Evolutionary conservation across 2,329 filamentous ascomycete species (phyloP), one percentile per base, ranked within the genome.

Genomic region (Stagonosporopsis vannaccii): DNA sequence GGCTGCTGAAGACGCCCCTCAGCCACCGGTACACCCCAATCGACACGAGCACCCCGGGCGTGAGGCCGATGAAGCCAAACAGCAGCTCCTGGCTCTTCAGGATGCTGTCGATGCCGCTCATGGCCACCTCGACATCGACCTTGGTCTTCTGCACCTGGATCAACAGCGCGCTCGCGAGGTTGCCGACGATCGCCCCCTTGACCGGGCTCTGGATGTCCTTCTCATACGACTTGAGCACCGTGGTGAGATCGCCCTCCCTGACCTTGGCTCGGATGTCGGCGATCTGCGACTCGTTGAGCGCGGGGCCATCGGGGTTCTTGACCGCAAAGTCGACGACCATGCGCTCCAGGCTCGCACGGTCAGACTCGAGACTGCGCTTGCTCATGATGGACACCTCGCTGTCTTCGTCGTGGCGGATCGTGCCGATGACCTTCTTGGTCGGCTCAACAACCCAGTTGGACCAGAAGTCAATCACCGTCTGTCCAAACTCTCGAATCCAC

Each of bases 111-210:
- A 99, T 99, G 17, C 95, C 95, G 57, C 90, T 92, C 79, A 99
- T 93, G 13, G 95, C 95, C 59, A 98, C 88, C 76, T 99, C 95
- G 12, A 99, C 87, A 71, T 99, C 95, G 8, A 99, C 95, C 80
- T 99, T 99, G 20, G 95, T 98, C 82, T 99, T 99, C 71, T 99
- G 95, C 33, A 99, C 89, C 73, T 99, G 95, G 51, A 99, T 98
- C 40, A 99, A 82, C 25, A 99, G 85, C 4, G 94, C 92, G 47
- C 94, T 88, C 32, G 98, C 85, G 25, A 99, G 83, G 68, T 98
- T 94, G 11, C 95, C 95, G 26, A 87, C 85, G 17, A 99, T 78
- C 0, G 93, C 91, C 7, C 94, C 93, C 51, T 88, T 82, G 58
- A 99, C 87, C 1, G 95, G 95, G 42, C 82, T 89, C 48, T 90